These are phyloP conservation scores for Coniochaeta hoffmannii DNA, from an alignment of 2,329 filamentous ascomycete genomes.

Conservation along the genomic window DNA sequence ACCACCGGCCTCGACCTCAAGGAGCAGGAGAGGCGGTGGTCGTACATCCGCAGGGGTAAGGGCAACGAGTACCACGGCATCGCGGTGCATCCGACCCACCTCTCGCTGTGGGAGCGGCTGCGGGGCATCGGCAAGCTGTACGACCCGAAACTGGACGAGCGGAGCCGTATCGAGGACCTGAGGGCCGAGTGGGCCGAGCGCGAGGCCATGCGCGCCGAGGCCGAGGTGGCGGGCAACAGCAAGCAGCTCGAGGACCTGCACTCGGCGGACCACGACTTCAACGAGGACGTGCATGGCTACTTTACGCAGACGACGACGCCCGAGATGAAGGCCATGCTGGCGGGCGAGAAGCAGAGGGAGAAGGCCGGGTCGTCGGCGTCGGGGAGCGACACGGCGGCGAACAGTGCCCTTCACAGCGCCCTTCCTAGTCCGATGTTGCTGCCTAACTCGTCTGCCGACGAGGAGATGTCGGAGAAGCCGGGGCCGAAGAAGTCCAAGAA, in stretches of 20 bases:
- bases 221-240: slow-evolving; percentile 23
- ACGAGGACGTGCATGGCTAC: slow-evolving; percentile 46
- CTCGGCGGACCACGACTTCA: slow-evolving; percentile 43
- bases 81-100: slow-evolving; percentile 80
- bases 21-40: slow-evolving; percentile 93
- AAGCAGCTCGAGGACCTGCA: slow-evolving; percentile 18
- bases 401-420: not conserved
- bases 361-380: slow-evolving; percentile 6
- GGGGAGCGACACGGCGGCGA: slow-evolving; percentile 3
- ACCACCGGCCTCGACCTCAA: slow-evolving; percentile 94
- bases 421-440: not conserved
- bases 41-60: slow-evolving; percentile 71
- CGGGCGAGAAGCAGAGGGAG: slow-evolving; percentile 4
- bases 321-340: slow-evolving; percentile 7
- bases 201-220: slow-evolving; percentile 32
- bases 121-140: slow-evolving; percentile 75
- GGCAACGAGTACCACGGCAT: slow-evolving; percentile 85
- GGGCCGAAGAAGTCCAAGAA: not conserved
- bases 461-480: not conserved
- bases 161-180: slow-evolving; percentile 80
- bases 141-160: slow-evolving; percentile 73
- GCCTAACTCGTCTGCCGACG: not conserved
- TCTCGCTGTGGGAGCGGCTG: slow-evolving; percentile 81
- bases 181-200: slow-evolving; percentile 52
- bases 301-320: slow-evolving; percentile 31